Evolutionary conservation across 23 red algal genomes (phyloP), one percentile per base, ranked within the genome.

Genomic region (Gracilaria caudata): DNA sequence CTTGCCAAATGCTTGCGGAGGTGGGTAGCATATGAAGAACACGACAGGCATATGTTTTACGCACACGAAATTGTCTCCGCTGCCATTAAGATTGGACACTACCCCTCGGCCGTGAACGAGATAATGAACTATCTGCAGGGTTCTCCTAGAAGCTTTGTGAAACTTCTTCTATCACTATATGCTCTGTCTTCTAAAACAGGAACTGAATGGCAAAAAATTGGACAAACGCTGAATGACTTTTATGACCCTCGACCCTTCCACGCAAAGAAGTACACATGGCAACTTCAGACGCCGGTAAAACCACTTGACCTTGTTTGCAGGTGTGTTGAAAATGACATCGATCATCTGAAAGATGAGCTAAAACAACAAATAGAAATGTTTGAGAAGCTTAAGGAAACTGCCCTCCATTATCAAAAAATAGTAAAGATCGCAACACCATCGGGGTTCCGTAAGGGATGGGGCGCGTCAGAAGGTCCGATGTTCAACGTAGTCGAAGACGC

Each of bases 1-100:
- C 70, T 75, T 17, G 37, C 40, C 19, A 43, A 47, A 49, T 24
- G 20, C 33, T 25, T 75, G 21, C 39, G 70, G 8, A 34, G 7
- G 14, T 75, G 43, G 39, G 70, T 75, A 7, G 70, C 70, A 46
- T 49, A 43, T 21, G 70, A 75, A 75, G 70, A 75, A 12, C 47
- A 46, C 33, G 70, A 75, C 49, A 40, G 70, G 38, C 70, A 49
- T n/a, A 25, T 9, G 9, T 49, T 46, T 49, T 75, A 46, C 43
- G 37, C 70, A 1, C 9, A 75, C 19, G 10, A 49, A 43, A 46
- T 75, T 47, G 70, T 75, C 35, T 49, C 8, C 13, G 13, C 10
- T 38, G 70, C 70, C 0, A 24, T 75, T 4, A 19, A 45, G 40
- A 41, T 3, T 4, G 20, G 25, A 0, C 9, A 1, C 3, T 75